Conservation (phyloP, 306 rosid species). For the Rosa multiflora region DNA sequence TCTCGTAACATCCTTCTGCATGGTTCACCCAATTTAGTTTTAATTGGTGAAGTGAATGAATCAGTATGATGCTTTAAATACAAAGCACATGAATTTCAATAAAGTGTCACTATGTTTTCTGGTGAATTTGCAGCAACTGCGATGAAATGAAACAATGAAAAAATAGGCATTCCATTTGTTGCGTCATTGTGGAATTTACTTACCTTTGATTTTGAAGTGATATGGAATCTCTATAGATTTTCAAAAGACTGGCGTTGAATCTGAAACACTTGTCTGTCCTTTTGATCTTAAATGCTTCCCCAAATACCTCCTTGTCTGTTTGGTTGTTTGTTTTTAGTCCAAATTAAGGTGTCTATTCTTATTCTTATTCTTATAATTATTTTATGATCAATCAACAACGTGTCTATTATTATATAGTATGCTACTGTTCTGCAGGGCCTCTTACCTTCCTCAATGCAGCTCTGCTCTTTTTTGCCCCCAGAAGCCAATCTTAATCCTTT, state of each 20-base stretch:
- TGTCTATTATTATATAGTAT: neutral
- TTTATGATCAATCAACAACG: neutral
- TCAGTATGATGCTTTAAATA: neutral
- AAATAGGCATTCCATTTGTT: neutral
- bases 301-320: neutral
- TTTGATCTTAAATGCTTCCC: neutral
- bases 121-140: neutral
- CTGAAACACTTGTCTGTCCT: neutral
- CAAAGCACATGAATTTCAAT: neutral
- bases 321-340: neutral
- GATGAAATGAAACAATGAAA: neutral
- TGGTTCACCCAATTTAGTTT: neutral
- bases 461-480: neutral
- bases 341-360: neutral
- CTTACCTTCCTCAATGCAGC: neutral
- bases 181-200: neutral
- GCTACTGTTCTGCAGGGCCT: neutral
- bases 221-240: neutral
- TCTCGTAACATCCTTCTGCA: neutral
- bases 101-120: neutral
- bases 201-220: neutral
- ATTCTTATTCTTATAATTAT: neutral
- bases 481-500: neutral
- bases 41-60: neutral
- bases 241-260: neutral